Evolutionary conservation across 208 protist genomes (phyloP), one percentile per base, ranked within the genome.

Genomic region (Balamuthia mandrillaris): DNA sequence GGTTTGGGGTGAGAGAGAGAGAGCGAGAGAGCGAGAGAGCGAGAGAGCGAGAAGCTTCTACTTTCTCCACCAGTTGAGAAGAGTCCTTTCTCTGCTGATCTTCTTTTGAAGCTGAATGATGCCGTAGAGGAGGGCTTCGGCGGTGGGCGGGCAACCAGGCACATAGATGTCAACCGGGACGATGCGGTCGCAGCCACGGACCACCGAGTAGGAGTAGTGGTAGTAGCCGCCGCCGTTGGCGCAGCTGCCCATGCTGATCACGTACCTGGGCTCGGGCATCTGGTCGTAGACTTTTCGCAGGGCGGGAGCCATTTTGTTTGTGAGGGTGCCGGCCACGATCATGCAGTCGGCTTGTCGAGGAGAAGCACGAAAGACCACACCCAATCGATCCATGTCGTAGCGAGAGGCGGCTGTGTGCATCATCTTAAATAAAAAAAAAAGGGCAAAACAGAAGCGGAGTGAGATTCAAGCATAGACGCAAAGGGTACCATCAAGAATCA

Each of bases 271-370:
- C 85, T 97, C 96, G 75, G 97, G 94, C 96, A 99, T 98, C 89
- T 98, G 96, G 72, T 98, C 96, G 88, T 98, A 98, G 27, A 98
- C 96, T 86, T 97, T 97, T 37, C 97, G 92, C 21, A 99, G 91
- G n/a, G 98, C 94, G 31, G 98, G 97, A 2, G 98, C 98, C 98
- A 99, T 99, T 88, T 99, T 99, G 91, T 99, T 99, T 39, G 97
- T 98, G 21, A 99, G 95, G 21, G 98, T 99, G 65, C 98, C 98
- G 0, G 97, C 98, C n/a, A 99, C 97, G 87, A 99, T 98, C 89
- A 99, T 98, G 68, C 98, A 95, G 88, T 99, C 97, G 2, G 97
- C 96, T 91, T 99, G 98, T 60, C 98, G 95, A 75, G 91, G 91
- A 12, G 77, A 86, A 21, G 84, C 89, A 74, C 85, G 42, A 86